Evolutionary conservation across 208 protist genomes (phyloP).

Genomic region (Novymonas esmeraldas): DNA sequence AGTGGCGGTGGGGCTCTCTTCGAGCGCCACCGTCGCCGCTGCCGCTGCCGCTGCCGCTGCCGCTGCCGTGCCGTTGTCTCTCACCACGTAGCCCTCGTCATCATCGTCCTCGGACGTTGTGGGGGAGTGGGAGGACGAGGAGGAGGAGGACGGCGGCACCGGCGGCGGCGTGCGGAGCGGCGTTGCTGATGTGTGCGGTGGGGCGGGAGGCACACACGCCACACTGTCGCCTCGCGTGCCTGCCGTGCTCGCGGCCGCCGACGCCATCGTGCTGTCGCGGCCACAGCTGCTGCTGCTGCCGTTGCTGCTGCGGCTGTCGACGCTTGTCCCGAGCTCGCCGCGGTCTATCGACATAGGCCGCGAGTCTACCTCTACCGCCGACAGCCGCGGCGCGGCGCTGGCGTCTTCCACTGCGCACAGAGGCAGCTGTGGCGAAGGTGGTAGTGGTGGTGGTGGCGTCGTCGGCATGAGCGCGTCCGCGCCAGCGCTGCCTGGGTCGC

Average conservation of each 20-base stretch:
- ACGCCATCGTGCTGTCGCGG: too few species aligned
- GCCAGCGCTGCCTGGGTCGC: too few species aligned
- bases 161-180: neutral
- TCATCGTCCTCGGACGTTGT: too few species aligned
- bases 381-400: neutral
- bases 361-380: neutral
- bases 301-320: neutral
- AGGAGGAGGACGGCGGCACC: neutral
- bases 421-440: too few species aligned
- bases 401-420: neutral
- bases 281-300: constrained; percentile 4
- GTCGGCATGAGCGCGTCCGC: too few species aligned
- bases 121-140: neutral
- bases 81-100: too few species aligned
- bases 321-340: neutral
- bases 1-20: neutral
- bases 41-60: neutral
- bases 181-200: neutral
- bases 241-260: too few species aligned
- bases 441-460: too few species aligned
- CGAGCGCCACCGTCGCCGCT: neutral
- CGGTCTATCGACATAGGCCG: constrained; percentile 10
- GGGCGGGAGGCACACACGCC: neutral
- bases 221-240: neutral
- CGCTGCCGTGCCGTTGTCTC: too few species aligned